phyloP scores from a whole-genome alignment of 192 early-diverging fungal genomes.

The Diversispora eburnea region DNA sequence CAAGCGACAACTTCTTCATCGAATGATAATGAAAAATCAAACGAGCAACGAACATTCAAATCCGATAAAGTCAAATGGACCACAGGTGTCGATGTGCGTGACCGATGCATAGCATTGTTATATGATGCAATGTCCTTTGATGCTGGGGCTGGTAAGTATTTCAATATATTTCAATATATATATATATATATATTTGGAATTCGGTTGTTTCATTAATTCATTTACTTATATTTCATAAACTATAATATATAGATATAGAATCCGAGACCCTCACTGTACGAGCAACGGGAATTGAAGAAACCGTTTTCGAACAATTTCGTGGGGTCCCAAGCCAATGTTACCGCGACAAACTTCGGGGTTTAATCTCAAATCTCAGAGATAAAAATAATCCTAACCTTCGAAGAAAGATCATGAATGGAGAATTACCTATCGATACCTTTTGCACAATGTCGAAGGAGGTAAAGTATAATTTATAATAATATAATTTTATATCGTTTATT shows the following conservation, averaged over 20 bases:
- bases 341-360: slow-evolving; percentile 69
- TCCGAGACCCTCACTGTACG: slow-evolving; percentile 51
- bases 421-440: slow-evolving; percentile 61
- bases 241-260: slow-evolving; percentile 34
- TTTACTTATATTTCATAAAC: not conserved
- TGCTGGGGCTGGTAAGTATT: slow-evolving; percentile 48
- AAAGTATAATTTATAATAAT: not conserved
- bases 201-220: not conserved
- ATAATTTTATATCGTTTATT: not conserved
- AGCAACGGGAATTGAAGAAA: slow-evolving; percentile 58
- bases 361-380: slow-evolving; percentile 73
- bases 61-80: slow-evolving; percentile 52
- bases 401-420: slow-evolving; percentile 62
- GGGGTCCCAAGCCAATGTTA: slow-evolving; percentile 55
- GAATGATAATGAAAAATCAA: slow-evolving; percentile 29
- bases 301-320: slow-evolving; percentile 53
- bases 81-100: slow-evolving; percentile 62
- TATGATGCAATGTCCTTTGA: slow-evolving; percentile 70
- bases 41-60: slow-evolving; percentile 50
- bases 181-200: not conserved
- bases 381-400: slow-evolving; percentile 77
- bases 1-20: slow-evolving; percentile 41
- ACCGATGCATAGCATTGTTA: slow-evolving; percentile 77
- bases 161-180: not conserved
- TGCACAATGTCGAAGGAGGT: slow-evolving; percentile 71